phyloP scores from a whole-genome alignment of 257 asterid genomes.

The Agastache rugosa region DNA sequence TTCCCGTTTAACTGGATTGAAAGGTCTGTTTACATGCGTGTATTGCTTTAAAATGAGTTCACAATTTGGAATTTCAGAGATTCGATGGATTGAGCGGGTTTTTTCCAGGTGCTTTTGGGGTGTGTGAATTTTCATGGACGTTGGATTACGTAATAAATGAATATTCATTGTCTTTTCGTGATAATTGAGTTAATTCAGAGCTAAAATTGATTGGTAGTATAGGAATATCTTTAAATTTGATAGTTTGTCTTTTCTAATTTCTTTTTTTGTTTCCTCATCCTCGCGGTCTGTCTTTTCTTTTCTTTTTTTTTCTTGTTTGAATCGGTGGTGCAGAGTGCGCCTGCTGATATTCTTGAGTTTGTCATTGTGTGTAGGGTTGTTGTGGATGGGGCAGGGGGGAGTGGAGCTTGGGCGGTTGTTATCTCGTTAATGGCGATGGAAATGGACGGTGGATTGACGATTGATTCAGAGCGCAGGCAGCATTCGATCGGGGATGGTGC shows the following conservation, averaged over 20 bases:
- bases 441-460: constrained; percentile 39
- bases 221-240: neutral
- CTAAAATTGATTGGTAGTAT: constrained; percentile 8
- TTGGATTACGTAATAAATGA: constrained; percentile 27
- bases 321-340: constrained; percentile 28
- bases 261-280: neutral
- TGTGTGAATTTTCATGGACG: neutral
- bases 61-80: constrained; percentile 33
- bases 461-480: constrained; percentile 44
- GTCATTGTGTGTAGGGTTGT: constrained; percentile 31
- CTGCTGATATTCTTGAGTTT: constrained; percentile 25
- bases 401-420: constrained; percentile 42
- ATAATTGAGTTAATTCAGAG: constrained; percentile 26
- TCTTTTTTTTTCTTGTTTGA: constrained; percentile 16
- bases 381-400: constrained; percentile 49
- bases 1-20: constrained; percentile 43
- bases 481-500: constrained; percentile 37
- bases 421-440: constrained; percentile 46
- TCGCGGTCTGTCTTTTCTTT: neutral
- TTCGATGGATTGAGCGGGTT: constrained; percentile 22
- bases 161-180: neutral
- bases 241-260: neutral
- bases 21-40: constrained; percentile 39
- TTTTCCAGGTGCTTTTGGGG: constrained; percentile 3
- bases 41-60: constrained; percentile 17